Evolutionary conservation across 2,329 filamentous ascomycete genomes (phyloP).

Genomic region (Colletotrichum sp.): DNA sequence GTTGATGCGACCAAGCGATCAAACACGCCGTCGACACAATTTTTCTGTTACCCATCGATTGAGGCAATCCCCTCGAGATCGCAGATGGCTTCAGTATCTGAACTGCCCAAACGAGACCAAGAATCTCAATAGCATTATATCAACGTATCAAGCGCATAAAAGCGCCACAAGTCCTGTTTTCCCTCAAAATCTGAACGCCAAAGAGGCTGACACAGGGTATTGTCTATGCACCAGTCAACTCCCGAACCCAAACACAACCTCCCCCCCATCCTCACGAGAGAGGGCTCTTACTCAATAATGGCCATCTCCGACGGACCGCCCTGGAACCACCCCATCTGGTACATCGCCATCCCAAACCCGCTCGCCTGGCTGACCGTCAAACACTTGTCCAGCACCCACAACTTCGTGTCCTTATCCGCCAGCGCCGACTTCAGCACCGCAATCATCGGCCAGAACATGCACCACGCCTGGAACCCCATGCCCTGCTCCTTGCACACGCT

Average conservation of each 20-base stretch:
- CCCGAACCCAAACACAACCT: too few species aligned
- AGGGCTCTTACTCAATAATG: background rate
- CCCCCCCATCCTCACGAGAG: background rate
- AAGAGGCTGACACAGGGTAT: background rate
- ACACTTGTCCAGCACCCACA: conserved; percentile 11
- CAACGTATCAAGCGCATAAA: background rate
- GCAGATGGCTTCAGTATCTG: background rate
- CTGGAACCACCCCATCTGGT: conserved; percentile 5
- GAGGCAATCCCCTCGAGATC: background rate
- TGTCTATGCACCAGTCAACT: background rate
- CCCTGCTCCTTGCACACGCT: background rate
- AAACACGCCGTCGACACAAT: background rate
- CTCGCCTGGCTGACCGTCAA: background rate
- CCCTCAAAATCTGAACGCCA: background rate
- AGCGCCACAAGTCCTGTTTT: background rate
- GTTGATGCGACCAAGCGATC: background rate
- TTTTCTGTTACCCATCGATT: background rate
- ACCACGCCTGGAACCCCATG: conserved; percentile 5
- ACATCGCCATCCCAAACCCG: conserved; percentile 12
- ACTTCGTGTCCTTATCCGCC: background rate
- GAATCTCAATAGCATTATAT: background rate
- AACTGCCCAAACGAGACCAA: background rate
- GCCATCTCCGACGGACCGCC: background rate
- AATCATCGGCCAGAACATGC: conserved; percentile 19
- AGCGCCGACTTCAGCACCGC: background rate